phyloP scores from a whole-genome alignment of 768 basidiomycete genomes.

The Lepiota venenata region DNA sequence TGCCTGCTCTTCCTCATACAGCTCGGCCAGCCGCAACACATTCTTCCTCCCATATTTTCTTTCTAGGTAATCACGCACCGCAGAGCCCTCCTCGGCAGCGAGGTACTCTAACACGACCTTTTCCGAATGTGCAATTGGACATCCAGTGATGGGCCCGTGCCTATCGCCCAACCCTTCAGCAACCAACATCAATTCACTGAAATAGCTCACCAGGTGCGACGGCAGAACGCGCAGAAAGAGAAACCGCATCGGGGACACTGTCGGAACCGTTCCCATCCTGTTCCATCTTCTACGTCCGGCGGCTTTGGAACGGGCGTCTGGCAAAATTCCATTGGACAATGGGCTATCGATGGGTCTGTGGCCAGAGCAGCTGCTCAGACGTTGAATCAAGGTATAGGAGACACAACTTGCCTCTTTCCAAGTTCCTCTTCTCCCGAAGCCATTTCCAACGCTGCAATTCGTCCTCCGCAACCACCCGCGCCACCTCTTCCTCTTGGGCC shows the following conservation, averaged over 20 bases:
- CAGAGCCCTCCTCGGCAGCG: slow-evolving; percentile 47
- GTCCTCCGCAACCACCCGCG: slow-evolving; percentile 62
- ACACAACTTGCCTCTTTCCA: slow-evolving; percentile 60
- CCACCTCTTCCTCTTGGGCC: slow-evolving; percentile 69
- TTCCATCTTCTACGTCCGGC: slow-evolving; percentile 43
- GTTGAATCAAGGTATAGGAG: not conserved
- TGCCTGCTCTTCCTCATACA: slow-evolving; percentile 69
- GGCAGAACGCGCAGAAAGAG: slow-evolving; percentile 83
- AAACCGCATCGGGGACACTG: slow-evolving; percentile 68
- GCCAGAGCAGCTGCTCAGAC: slow-evolving; percentile 11
- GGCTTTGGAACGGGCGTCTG: slow-evolving; percentile 76
- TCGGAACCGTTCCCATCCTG: slow-evolving; percentile 70
- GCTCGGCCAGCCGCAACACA: slow-evolving; percentile 54
- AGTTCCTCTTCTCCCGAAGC: slow-evolving; percentile 65
- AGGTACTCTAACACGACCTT: slow-evolving; percentile 67
- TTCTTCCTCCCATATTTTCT: slow-evolving; percentile 59
- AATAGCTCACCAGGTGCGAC: slow-evolving; percentile 63
- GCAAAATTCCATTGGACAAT: slow-evolving; percentile 80
- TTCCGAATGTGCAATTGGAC: slow-evolving; percentile 66
- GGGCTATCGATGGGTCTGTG: slow-evolving; percentile 72
- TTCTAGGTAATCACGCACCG: slow-evolving; percentile 51
- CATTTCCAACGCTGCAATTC: slow-evolving; percentile 73
- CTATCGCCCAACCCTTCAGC: slow-evolving; percentile 29
- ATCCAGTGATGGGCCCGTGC: slow-evolving; percentile 79
- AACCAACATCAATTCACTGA: not conserved